These are phyloP conservation scores for Plasmodium inui DNA, from an alignment of 169 alveolate genomes.

Conservation along the genomic window DNA sequence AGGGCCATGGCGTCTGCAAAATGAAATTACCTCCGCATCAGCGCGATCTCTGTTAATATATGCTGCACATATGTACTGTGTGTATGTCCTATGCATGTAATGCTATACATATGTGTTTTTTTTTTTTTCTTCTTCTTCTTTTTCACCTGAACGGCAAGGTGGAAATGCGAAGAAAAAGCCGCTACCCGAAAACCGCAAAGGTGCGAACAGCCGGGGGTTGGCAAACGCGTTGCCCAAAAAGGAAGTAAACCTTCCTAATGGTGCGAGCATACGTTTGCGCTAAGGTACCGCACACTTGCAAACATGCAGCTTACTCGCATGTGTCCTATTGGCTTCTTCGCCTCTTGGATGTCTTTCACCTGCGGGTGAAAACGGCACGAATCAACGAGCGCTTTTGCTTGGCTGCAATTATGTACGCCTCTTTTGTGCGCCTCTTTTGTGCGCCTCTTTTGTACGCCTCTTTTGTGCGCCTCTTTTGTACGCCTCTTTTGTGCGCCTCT, in stretches of 20 bases:
- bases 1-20: background rate
- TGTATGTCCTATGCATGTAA: background rate
- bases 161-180: slow-evolving; percentile 17
- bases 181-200: background rate
- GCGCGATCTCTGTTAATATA: background rate
- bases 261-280: too few relatives aligned
- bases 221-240: too few relatives aligned
- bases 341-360: too few relatives aligned
- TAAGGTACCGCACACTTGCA: too few relatives aligned
- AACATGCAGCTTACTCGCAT: too few relatives aligned
- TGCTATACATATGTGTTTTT: background rate
- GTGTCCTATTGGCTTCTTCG: too few relatives aligned
- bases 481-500: too few relatives aligned
- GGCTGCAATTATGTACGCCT: background rate
- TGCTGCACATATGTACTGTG: background rate
- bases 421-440: slow-evolving; percentile 22
- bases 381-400: background rate
- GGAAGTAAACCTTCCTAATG: background rate
- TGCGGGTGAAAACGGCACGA: background rate
- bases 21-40: background rate
- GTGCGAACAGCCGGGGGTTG: too few relatives aligned
- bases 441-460: too few relatives aligned
- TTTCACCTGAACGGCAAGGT: slow-evolving; percentile 51
- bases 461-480: too few relatives aligned
- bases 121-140: background rate